Conservation (phyloP, 2,329 filamentous ascomycete species). For the Penicillium sp. region DNA sequence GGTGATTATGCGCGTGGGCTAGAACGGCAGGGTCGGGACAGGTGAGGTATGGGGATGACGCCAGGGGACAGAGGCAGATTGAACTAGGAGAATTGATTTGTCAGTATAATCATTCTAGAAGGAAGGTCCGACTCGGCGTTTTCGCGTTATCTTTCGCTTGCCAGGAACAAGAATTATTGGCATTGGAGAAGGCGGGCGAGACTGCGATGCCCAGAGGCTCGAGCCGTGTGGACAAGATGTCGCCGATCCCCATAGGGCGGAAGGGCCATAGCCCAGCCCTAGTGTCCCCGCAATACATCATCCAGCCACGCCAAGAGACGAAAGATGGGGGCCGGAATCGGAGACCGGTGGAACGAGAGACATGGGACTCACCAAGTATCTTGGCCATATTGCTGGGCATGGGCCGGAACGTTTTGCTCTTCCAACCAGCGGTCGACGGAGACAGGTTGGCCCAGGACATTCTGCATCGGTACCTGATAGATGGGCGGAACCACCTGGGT, state of each 20-base stretch:
- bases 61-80: conserved; percentile 31
- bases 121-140: not conserved
- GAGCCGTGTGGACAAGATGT: not conserved
- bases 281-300: conserved; percentile 10
- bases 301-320: conserved; percentile 17
- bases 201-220: conserved; percentile 3
- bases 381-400: conserved; percentile 23
- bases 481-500: not conserved
- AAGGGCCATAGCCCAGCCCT: conserved; percentile 6
- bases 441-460: conserved; percentile 16
- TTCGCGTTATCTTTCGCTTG: not conserved
- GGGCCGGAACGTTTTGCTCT: conserved; percentile 20
- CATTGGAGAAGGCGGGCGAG: not conserved
- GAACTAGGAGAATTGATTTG: conserved; percentile 20
- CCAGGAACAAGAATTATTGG: conserved; percentile 1
- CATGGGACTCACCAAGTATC: conserved; percentile 30
- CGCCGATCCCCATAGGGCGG: conserved; percentile 5
- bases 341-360: conserved; percentile 1
- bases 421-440: conserved; percentile 32
- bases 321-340: not conserved
- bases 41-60: conserved; percentile 21
- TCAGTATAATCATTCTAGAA: conserved; percentile 13
- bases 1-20: conserved; percentile 8
- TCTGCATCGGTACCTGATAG: conserved; percentile 14
- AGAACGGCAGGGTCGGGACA: conserved; percentile 22